Conservation (phyloP, 2,329 filamentous ascomycete genomes). For the Thelonectria olida region DNA sequence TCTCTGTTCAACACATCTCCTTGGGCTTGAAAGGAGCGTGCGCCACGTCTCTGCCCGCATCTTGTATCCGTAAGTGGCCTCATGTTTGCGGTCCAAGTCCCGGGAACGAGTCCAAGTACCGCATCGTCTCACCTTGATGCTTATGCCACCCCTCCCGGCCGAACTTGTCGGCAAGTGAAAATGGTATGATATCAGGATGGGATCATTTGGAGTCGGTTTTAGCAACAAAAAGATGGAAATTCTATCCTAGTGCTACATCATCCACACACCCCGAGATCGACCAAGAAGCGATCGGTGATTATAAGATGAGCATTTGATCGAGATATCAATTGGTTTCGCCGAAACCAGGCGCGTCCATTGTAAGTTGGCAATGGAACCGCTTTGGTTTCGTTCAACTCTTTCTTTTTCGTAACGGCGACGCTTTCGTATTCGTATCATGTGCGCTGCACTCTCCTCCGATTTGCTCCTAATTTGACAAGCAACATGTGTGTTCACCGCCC, state of each 20-base stretch:
- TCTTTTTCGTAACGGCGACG: slow-evolving; percentile 34
- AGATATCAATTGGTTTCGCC: neutral
- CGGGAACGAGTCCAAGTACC: slow-evolving; percentile 5
- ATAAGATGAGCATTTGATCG: neutral
- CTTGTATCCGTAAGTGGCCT: slow-evolving; percentile 7
- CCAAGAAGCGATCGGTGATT: neutral
- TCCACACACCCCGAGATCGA: slow-evolving; percentile 16
- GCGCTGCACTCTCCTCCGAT: slow-evolving; percentile 17
- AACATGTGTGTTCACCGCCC: slow-evolving; percentile 35
- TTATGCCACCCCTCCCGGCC: neutral
- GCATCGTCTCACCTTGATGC: neutral
- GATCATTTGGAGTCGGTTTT: slow-evolving; percentile 14
- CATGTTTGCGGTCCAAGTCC: slow-evolving; percentile 8
- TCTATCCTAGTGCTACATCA: slow-evolving; percentile 12
- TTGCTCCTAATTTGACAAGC: slow-evolving; percentile 22
- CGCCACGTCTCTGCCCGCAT: neutral
- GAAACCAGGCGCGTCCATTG: slow-evolving; percentile 1
- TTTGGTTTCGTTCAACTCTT: slow-evolving; percentile 11
- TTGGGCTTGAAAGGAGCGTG: slow-evolving; percentile 1
- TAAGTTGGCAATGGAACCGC: neutral
- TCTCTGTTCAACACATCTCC: slow-evolving; percentile 2
- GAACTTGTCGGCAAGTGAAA: slow-evolving; percentile 7
- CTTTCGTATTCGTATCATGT: slow-evolving; percentile 45
- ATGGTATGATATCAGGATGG: slow-evolving; percentile 21
- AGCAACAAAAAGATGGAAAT: slow-evolving; percentile 5